These are phyloP conservation scores for Heterobasidion annosum DNA, from an alignment of 1,284 basidiomycete genomes.

Conservation along the genomic window DNA sequence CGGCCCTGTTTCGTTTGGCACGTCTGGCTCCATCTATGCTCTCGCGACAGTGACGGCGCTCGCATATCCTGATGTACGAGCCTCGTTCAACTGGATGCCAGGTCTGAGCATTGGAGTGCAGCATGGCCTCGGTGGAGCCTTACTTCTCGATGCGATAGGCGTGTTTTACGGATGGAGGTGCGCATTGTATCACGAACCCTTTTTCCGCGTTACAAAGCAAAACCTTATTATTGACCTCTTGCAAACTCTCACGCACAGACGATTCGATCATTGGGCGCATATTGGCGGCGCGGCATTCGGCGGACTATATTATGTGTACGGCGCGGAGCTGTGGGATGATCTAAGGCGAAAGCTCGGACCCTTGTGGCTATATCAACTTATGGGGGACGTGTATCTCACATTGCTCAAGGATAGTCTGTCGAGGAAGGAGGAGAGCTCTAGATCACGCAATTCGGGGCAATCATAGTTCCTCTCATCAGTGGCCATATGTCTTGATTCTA, in stretches of 20 bases:
- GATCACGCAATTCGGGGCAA: too few species aligned
- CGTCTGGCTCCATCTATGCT: conserved; percentile 82
- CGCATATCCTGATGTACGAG: conserved; percentile 74
- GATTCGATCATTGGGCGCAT: conserved; percentile 78
- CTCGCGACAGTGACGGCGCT: conserved; percentile 70
- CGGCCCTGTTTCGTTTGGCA: conserved; percentile 69
- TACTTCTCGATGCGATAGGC: conserved; percentile 69
- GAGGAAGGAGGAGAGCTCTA: too few species aligned
- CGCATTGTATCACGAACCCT: conserved; percentile 13
- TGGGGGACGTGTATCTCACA: neutral
- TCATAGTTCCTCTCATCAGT: too few species aligned
- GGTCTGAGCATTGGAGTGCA: conserved; percentile 72
- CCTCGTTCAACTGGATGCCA: conserved; percentile 75
- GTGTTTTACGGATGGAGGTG: conserved; percentile 77
- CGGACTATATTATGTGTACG: conserved; percentile 53
- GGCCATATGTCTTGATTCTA: too few species aligned
- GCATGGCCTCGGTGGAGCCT: conserved; percentile 63
- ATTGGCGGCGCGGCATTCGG: conserved; percentile 76
- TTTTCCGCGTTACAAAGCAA: too few species aligned
- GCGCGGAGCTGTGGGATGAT: conserved; percentile 15
- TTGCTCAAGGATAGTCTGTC: too few species aligned
- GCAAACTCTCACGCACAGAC: conserved; percentile 12
- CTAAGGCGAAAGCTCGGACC: neutral
- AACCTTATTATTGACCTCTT: conserved; percentile 2
- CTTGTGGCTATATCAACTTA: too few species aligned